These are phyloP conservation scores for Arabidopsis hybrid DNA, from an alignment of 441 rosid species.

Conservation along the genomic window DNA sequence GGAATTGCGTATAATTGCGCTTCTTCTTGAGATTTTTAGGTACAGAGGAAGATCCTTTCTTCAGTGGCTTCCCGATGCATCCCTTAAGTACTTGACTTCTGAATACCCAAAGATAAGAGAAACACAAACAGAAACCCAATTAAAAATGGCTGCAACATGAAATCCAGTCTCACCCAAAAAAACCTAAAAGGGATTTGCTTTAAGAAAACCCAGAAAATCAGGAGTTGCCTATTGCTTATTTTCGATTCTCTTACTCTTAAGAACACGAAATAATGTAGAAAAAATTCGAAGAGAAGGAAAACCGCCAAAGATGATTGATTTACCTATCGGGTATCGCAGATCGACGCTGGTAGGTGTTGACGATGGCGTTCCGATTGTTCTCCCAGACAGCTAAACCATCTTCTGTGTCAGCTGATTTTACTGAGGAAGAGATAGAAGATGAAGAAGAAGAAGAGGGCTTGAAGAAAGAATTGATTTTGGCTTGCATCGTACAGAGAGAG, in stretches of 20 bases:
- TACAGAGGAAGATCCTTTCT: constrained; percentile 31
- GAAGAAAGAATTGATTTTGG: constrained; percentile 85
- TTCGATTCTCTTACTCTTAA: neutral
- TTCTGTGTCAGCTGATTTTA: constrained; percentile 36
- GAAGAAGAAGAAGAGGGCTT: constrained; percentile 49
- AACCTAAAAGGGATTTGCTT: neutral
- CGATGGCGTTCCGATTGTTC: constrained; percentile 43
- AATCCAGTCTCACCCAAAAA: neutral
- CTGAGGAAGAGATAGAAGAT: constrained; percentile 24
- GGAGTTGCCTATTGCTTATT: too few relatives aligned
- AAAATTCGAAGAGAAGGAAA: constrained; percentile 1
- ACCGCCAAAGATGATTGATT: neutral
- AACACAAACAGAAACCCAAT: constrained; percentile 1
- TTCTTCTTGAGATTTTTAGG: constrained; percentile 62
- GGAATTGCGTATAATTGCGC: constrained; percentile 81
- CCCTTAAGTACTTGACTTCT: constrained; percentile 40
- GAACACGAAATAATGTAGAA: neutral
- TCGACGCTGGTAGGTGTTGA: constrained; percentile 66
- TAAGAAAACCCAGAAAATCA: too few relatives aligned
- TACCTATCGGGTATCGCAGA: constrained; percentile 52
- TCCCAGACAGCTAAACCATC: constrained; percentile 57
- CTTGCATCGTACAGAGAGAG: constrained; percentile 54
- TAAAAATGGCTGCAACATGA: neutral
- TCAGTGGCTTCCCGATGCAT: constrained; percentile 20
- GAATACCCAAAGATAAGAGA: constrained; percentile 14